A percentile compares a stretch with the other conserved stretches of the same genome.
These are phyloP conservation scores for Ilyonectria mors-panacis DNA, from an alignment of 2,329 filamentous ascomycete species.

Conservation along the genomic window DNA sequence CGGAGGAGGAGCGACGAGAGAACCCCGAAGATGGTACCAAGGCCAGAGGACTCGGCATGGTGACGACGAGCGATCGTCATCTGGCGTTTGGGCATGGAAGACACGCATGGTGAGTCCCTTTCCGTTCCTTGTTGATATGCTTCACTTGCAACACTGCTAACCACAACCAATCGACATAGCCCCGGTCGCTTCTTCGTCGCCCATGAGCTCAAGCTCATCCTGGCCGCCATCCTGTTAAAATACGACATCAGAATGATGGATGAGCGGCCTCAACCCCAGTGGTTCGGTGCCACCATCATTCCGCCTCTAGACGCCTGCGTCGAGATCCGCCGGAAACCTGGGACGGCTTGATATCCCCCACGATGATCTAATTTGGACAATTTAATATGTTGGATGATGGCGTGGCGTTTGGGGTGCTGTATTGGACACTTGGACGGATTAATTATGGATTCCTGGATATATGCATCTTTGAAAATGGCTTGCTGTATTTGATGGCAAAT, in stretches of 20 bases:
- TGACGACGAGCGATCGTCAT: conserved; percentile 66
- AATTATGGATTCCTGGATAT: background rate
- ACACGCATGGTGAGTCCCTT: conserved; percentile 60
- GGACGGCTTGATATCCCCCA: background rate
- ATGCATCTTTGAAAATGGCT: background rate
- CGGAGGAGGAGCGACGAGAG: conserved; percentile 46
- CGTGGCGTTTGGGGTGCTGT: conserved; percentile 7
- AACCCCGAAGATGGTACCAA: conserved; percentile 51
- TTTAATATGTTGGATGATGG: background rate
- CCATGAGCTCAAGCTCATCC: conserved; percentile 69
- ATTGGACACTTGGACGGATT: background rate
- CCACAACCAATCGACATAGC: conserved; percentile 43
- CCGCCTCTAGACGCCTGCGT: conserved; percentile 48
- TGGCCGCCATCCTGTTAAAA: conserved; percentile 65
- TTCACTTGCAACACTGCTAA: background rate
- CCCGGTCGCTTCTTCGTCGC: conserved; percentile 71
- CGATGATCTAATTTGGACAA: background rate
- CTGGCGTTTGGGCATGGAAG: conserved; percentile 71
- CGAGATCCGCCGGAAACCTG: conserved; percentile 42
- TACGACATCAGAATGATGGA: conserved; percentile 65
- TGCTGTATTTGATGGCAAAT: conserved; percentile 1
- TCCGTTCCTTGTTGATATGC: background rate
- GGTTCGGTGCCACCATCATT: conserved; percentile 61
- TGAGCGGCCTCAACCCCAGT: conserved; percentile 57
- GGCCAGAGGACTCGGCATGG: conserved; percentile 62